Evolutionary conservation across 257 asterid genomes (phyloP).

Genomic region (Galeopsis tetrahit): DNA sequence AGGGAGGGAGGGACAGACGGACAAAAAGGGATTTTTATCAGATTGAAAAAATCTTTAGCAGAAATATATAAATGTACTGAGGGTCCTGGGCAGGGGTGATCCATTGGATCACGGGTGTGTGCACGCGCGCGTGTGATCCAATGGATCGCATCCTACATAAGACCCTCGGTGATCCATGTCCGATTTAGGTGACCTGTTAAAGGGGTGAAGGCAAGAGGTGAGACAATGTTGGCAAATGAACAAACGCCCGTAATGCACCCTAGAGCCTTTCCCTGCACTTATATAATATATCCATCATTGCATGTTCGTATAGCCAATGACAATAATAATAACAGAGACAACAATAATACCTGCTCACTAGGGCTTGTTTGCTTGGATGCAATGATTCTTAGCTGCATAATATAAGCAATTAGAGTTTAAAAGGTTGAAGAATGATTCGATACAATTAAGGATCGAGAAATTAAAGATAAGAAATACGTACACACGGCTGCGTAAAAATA

Average conservation of each 20-base stretch:
- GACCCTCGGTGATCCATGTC: too few species aligned
- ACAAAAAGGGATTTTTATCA: neutral
- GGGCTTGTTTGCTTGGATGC: constrained; percentile 90
- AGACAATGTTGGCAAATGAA: constrained; percentile 69
- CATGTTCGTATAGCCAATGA: too few species aligned
- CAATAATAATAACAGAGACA: too few species aligned
- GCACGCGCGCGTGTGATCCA: too few species aligned
- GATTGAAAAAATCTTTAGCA: neutral
- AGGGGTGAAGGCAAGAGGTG: constrained; percentile 83
- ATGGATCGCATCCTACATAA: too few species aligned
- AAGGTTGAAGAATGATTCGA: neutral
- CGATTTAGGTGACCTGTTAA: constrained; percentile 50
- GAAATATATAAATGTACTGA: too few species aligned
- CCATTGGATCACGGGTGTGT: too few species aligned
- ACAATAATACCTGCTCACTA: constrained; percentile 78
- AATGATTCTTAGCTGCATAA: constrained; percentile 74
- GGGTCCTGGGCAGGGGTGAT: too few species aligned
- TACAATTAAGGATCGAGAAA: neutral
- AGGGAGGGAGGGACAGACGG: too few species aligned
- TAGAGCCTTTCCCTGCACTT: constrained; percentile 88
- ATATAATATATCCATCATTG: too few species aligned
- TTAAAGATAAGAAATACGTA: constrained; percentile 38
- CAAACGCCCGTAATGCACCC: constrained; percentile 83
- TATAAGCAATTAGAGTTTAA: neutral
- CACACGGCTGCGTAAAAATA: constrained; percentile 74